Percentiles rank a stretch among this genome's conserved stretches.
Evolutionary conservation across 2,329 filamentous ascomycete genomes (phyloP).

Genomic region (Neofusicoccum laricinum): DNA sequence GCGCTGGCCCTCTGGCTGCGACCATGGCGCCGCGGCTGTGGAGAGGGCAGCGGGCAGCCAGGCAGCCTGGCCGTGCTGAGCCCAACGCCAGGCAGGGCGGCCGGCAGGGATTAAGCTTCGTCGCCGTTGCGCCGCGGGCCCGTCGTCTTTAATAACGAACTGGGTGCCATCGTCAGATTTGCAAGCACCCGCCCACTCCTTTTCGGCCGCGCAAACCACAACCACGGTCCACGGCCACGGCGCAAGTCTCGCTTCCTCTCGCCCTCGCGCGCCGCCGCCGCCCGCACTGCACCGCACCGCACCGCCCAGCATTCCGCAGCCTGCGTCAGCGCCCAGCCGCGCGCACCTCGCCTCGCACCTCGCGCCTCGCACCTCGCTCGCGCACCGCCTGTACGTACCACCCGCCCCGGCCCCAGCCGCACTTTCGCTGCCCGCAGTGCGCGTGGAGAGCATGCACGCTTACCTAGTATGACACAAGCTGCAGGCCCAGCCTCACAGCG

Average conservation of each 20-base stretch:
- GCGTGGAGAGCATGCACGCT: conserved; percentile 17
- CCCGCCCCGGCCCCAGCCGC: conserved; percentile 7
- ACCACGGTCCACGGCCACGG: neutral
- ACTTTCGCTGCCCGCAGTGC: conserved; percentile 2
- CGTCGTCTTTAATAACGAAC: conserved; percentile 14
- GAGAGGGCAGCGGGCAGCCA: neutral
- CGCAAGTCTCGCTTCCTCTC: neutral
- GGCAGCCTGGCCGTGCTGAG: neutral
- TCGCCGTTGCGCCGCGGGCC: conserved; percentile 11
- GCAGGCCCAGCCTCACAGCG: conserved; percentile 17
- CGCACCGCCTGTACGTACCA: conserved; percentile 1
- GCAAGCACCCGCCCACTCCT: conserved; percentile 5
- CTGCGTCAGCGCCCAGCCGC: neutral
- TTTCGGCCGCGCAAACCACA: neutral
- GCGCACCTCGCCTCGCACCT: neutral
- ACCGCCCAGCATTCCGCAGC: neutral
- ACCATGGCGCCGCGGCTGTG: neutral
- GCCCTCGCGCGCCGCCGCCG: neutral
- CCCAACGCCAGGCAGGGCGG: neutral
- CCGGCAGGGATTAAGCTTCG: conserved; percentile 10
- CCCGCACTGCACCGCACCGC: neutral
- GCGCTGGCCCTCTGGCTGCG: neutral
- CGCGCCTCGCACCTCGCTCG: too few relatives aligned
- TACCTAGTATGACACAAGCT: conserved; percentile 16
- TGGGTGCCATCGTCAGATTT: conserved; percentile 12